These are phyloP conservation scores for Rhizopogon roseolus DNA, from an alignment of 768 basidiomycete genomes.

Conservation along the genomic window DNA sequence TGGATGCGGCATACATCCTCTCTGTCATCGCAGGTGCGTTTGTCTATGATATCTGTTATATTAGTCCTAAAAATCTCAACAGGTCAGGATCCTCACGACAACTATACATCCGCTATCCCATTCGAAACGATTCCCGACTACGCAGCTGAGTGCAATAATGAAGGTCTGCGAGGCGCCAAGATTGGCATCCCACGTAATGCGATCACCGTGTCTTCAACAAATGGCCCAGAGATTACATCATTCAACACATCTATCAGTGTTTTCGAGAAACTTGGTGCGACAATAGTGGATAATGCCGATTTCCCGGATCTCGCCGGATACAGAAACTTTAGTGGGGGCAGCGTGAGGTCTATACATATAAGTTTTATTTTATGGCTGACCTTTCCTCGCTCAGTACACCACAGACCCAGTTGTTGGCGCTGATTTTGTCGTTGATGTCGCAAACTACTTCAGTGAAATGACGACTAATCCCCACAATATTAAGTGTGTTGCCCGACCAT, in stretches of 20 bases:
- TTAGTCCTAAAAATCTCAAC: neutral
- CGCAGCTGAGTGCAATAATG: neutral
- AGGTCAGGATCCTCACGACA: neutral
- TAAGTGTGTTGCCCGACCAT: neutral
- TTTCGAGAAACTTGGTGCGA: neutral
- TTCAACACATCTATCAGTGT: neutral
- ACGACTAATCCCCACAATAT: neutral
- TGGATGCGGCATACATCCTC: constrained; percentile 49
- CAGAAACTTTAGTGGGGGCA: neutral
- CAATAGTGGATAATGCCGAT: neutral
- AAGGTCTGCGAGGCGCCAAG: neutral
- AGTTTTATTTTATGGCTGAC: neutral
- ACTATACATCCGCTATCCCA: constrained; percentile 1
- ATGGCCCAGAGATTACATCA: neutral
- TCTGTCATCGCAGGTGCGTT: constrained; percentile 41
- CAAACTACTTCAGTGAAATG: neutral
- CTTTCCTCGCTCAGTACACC: neutral
- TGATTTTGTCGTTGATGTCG: neutral
- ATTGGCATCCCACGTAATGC: constrained; percentile 1
- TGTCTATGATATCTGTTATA: neutral
- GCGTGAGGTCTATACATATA: neutral
- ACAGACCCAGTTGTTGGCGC: neutral
- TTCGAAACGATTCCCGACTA: neutral
- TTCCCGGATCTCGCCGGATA: neutral
- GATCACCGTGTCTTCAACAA: neutral